Conservation (phyloP, 2,329 filamentous ascomycete species). For the Colletotrichum sp. region DNA sequence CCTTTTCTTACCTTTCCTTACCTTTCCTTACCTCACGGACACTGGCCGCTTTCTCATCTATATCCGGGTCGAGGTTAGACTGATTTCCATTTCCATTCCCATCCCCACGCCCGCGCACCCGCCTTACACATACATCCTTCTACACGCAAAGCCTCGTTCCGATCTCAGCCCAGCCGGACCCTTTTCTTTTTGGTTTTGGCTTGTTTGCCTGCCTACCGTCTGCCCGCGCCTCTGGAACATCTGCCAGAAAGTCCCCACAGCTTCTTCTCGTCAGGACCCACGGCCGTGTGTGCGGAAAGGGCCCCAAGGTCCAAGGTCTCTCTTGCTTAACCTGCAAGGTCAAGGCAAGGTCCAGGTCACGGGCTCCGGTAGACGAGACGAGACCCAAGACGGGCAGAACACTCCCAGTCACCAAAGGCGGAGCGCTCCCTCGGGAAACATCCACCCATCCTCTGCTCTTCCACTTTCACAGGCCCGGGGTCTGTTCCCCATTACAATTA, state of each 20-base stretch:
- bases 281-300: not conserved
- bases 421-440: slow-evolving; percentile 1
- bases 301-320: not conserved
- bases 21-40: not conserved
- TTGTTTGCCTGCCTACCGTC: not conserved
- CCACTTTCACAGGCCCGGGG: not conserved
- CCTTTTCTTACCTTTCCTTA: not conserved
- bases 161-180: not conserved
- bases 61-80: not conserved
- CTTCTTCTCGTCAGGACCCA: not conserved
- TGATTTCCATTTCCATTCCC: not conserved
- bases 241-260: not conserved
- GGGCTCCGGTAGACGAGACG: slow-evolving; percentile 12
- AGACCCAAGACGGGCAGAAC: not conserved
- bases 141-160: not conserved
- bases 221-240: not conserved
- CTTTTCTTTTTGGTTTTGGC: not conserved
- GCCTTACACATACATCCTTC: not conserved
- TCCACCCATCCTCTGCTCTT: not conserved
- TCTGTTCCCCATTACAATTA: slow-evolving; percentile 17
- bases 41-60: not conserved
- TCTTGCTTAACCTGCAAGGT: slow-evolving; percentile 4
- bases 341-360: slow-evolving; percentile 9
- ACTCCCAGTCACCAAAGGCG: not conserved
- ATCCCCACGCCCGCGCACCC: not conserved